Conservation (phyloP, 2,329 filamentous ascomycete species). For the Thielaviopsis ethacetica region DNA sequence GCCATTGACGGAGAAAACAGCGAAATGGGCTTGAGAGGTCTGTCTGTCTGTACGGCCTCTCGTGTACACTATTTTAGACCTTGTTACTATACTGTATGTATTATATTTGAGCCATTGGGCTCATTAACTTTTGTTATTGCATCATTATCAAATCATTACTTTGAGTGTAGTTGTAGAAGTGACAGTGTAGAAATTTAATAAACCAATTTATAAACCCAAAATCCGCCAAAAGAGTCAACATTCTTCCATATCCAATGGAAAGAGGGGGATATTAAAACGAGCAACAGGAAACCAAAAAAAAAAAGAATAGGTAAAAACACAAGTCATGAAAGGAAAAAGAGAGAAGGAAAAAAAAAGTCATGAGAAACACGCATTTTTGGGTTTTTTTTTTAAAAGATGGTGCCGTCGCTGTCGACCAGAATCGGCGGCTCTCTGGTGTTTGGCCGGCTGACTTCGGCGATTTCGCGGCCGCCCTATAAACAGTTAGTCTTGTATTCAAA, state of each 20-base stretch:
- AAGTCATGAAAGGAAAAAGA: not conserved
- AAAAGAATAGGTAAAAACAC: not conserved
- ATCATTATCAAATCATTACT: too few species aligned
- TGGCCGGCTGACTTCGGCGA: slow-evolving; percentile 85
- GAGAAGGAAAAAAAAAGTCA: not conserved
- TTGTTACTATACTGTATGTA: slow-evolving; percentile 11
- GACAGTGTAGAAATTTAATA: too few species aligned
- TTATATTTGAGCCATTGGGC: not conserved
- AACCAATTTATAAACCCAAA: too few species aligned
- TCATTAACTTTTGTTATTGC: not conserved
- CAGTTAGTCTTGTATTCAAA: not conserved
- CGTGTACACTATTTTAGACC: slow-evolving; percentile 11
- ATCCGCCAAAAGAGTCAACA: not conserved
- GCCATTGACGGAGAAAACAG: not conserved
- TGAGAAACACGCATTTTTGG: not conserved
- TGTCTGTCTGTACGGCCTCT: not conserved
- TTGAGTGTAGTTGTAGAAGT: too few species aligned
- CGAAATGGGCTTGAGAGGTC: not conserved
- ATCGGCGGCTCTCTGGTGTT: slow-evolving; percentile 96
- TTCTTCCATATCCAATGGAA: not conserved
- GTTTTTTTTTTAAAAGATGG: slow-evolving; percentile 61
- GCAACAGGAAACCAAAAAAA: not conserved
- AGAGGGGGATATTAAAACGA: not conserved
- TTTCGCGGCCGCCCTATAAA: slow-evolving; percentile 68
- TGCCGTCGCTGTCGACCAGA: slow-evolving; percentile 89